phyloP scores from a whole-genome alignment of 495 filamentous ascomycete species.

The Rhypophila decipiens region DNA sequence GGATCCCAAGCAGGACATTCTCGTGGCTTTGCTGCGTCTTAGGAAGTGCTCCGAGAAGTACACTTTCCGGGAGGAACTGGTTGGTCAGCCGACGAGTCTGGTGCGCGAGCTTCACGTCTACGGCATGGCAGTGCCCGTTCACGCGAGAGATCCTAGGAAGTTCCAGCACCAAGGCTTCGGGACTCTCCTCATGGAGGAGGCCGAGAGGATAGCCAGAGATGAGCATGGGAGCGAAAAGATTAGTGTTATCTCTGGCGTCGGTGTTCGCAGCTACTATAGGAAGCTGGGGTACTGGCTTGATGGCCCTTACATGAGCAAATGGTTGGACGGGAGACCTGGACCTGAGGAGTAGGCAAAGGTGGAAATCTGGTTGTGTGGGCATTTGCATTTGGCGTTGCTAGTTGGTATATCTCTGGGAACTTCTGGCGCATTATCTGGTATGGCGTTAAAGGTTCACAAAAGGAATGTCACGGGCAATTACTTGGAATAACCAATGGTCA shows the following conservation, averaged over 20 bases:
- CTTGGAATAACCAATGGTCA: too few species aligned
- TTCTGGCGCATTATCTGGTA: neutral
- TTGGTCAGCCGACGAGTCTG: slow-evolving; percentile 78
- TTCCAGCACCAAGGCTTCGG: slow-evolving; percentile 99
- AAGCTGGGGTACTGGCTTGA: slow-evolving; percentile 90
- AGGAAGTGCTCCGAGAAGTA: slow-evolving; percentile 84
- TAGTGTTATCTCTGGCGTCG: slow-evolving; percentile 90
- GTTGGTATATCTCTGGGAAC: neutral
- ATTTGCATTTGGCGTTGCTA: neutral
- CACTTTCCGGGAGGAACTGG: slow-evolving; percentile 86
- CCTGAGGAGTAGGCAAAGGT: slow-evolving; percentile 1
- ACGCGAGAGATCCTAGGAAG: slow-evolving; percentile 86
- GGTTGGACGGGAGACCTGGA: slow-evolving; percentile 38
- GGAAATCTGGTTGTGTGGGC: neutral
- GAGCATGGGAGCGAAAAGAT: slow-evolving; percentile 94
- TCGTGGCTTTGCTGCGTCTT: slow-evolving; percentile 85
- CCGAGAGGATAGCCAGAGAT: slow-evolving; percentile 85
- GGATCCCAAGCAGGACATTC: slow-evolving; percentile 95
- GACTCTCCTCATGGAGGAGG: slow-evolving; percentile 95
- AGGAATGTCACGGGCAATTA: too few species aligned
- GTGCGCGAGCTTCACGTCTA: slow-evolving; percentile 96
- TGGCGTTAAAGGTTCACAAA: neutral
- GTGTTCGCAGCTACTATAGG: slow-evolving; percentile 87
- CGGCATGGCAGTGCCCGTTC: slow-evolving; percentile 88
- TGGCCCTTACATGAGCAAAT: slow-evolving; percentile 85